These are phyloP conservation scores for Yamadazyma songkhlaensis DNA, from an alignment of 1,139 yeast species.

Conservation along the genomic window DNA sequence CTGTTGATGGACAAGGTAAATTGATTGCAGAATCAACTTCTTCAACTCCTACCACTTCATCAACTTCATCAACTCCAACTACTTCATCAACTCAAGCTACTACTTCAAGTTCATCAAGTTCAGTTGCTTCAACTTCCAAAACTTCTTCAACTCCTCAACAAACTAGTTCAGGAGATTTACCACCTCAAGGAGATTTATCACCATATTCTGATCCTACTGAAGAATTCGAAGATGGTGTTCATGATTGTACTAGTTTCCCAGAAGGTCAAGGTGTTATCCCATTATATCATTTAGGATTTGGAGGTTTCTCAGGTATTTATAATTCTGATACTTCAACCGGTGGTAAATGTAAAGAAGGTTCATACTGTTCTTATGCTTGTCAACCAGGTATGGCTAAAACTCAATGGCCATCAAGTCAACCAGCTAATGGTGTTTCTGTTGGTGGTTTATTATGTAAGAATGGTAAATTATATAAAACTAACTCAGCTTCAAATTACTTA, in stretches of 20 bases:
- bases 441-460: slow-evolving; percentile 73
- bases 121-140: slow-evolving; percentile 18
- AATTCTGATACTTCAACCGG: slow-evolving; percentile 64
- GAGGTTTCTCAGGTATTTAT: slow-evolving; percentile 76
- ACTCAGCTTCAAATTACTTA: slow-evolving; percentile 54
- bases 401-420: slow-evolving; percentile 78
- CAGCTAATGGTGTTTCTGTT: slow-evolving; percentile 69
- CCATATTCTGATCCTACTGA: slow-evolving; percentile 50
- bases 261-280: slow-evolving; percentile 70
- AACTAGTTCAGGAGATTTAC: slow-evolving; percentile 27
- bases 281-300: slow-evolving; percentile 54
- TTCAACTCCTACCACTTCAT: slow-evolving; percentile 14
- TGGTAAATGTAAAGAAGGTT: slow-evolving; percentile 66
- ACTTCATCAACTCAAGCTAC: slow-evolving; percentile 13
- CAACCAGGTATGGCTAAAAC: slow-evolving; percentile 91
- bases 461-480: slow-evolving; percentile 69
- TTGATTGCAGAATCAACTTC: slow-evolving; percentile 27
- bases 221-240: slow-evolving; percentile 61
- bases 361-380: slow-evolving; percentile 82
- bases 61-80: slow-evolving; percentile 4
- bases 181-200: slow-evolving; percentile 51
- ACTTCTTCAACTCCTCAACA: slow-evolving; percentile 14
- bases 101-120: slow-evolving; percentile 13
- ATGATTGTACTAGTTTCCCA: slow-evolving; percentile 60
- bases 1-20: slow-evolving; percentile 67